phyloP scores from a whole-genome alignment of 495 filamentous ascomycete genomes.

The Penicillium goetzii region DNA sequence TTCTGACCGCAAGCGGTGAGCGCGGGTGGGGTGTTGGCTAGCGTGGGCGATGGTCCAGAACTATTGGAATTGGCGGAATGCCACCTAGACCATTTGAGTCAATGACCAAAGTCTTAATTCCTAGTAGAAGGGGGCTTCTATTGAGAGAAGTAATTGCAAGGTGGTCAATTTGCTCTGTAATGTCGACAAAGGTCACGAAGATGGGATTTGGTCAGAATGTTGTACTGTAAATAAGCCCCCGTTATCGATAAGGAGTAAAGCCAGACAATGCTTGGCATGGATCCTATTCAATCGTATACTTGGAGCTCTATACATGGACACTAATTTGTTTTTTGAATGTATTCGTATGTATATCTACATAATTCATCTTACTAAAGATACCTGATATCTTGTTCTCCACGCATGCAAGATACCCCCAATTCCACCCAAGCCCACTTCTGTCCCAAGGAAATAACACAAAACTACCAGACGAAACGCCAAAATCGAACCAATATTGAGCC shows the following conservation, averaged over 20 bases:
- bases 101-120: slow-evolving; percentile 1
- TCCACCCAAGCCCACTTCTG: not conserved
- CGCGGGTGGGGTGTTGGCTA: slow-evolving; percentile 22
- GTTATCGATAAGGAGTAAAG: slow-evolving; percentile 29
- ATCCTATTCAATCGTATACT: not conserved
- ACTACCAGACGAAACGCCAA: slow-evolving; percentile 4
- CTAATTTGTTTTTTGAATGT: not conserved
- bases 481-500: not conserved
- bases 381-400: not conserved
- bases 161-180: not conserved
- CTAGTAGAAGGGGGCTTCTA: not conserved
- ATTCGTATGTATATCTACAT: slow-evolving; percentile 5
- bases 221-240: not conserved
- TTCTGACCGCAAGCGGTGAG: slow-evolving; percentile 44
- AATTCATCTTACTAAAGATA: not conserved
- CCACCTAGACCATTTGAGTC: slow-evolving; percentile 13
- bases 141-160: not conserved
- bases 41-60: slow-evolving; percentile 21
- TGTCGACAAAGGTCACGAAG: not conserved
- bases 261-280: slow-evolving; percentile 1
- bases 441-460: not conserved
- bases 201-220: not conserved
- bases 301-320: not conserved
- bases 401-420: not conserved
- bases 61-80: slow-evolving; percentile 16